These are phyloP conservation scores for Sutorius australiensis DNA, from an alignment of 768 basidiomycete species.

Conservation along the genomic window DNA sequence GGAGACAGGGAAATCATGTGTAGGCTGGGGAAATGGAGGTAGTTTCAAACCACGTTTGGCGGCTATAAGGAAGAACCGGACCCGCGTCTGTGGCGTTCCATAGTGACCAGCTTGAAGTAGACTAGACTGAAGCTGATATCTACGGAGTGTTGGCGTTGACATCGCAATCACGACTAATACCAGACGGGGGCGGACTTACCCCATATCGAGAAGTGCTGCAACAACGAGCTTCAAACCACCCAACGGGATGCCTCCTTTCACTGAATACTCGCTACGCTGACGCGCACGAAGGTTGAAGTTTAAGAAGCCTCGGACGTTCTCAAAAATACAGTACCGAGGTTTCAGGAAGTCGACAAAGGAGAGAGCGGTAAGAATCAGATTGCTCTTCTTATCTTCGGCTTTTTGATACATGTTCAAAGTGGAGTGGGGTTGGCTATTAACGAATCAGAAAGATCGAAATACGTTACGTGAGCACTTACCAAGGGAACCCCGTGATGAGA, in stretches of 20 bases:
- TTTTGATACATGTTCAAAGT: constrained; percentile 65
- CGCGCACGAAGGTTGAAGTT: constrained; percentile 36
- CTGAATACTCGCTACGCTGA: constrained; percentile 39
- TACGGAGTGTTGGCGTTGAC: constrained; percentile 11
- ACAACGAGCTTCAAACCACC: constrained; percentile 71
- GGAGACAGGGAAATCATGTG: constrained; percentile 38
- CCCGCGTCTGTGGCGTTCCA: constrained; percentile 42
- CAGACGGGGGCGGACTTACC: constrained; percentile 37
- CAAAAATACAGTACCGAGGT: constrained; percentile 45
- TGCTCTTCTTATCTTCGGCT: constrained; percentile 64
- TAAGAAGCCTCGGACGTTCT: constrained; percentile 48
- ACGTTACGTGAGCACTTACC: constrained; percentile 37
- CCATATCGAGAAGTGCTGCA: constrained; percentile 59
- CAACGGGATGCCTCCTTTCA: constrained; percentile 63
- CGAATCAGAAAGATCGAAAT: constrained; percentile 1
- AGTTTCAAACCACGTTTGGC: constrained; percentile 35
- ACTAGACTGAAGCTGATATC: constrained; percentile 42
- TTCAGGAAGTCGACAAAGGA: constrained; percentile 41
- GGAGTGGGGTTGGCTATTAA: constrained; percentile 72
- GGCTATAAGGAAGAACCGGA: constrained; percentile 49
- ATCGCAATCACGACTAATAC: neutral
- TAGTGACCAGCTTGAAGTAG: constrained; percentile 48
- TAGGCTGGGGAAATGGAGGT: constrained; percentile 40
- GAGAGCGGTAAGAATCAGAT: constrained; percentile 57
- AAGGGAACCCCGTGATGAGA: constrained; percentile 72